Base-by-base conservation (phyloP, 192 early-diverging fungal genomes). In the Coemansia sp. region DNA sequence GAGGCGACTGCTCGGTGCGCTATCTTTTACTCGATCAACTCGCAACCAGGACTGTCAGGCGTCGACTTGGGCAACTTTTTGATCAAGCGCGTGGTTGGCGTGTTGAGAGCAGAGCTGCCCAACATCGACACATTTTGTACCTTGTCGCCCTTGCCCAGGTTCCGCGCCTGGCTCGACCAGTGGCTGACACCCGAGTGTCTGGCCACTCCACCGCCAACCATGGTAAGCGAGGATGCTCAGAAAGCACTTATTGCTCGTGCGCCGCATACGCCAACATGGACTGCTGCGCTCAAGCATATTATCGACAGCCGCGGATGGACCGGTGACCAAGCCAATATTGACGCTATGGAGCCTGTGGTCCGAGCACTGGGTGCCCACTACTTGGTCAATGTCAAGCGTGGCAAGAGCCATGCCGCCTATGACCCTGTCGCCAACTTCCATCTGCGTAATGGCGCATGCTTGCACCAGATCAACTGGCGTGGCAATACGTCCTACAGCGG, bases 361-460 rank as follows among this genome's bases (percentile, higher is more conserved):
- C 60, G 72, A 15, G 47, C 72, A 7, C 70, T 85, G 38, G 78
- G 78, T 18, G 83, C 83, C 3, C 70, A 85, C 70, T 85, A 85
- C 57, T 55, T 86, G 20, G 47, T 76, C 7, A 71, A 71, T 33
- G 52, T 44, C 9, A 83, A 86, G 63, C 75, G 80, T 0, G 72
- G 77, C 57, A 51, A 27, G 36, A 76, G 88, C 8, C 72, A 77
- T 38, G 65, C 86, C 29, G 95, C 94, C 1, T 71, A 91, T 16
- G 96, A 98, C 79, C 95, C 96, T 0, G 96, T 98, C 66, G 95
- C 94, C 24, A 97, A 98, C 79, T 98, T 98, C 67, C 97, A 98
- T 69, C 75, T 97, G 57, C 90, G 97, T 29, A 98, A 98, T 72
- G 97, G 97, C 8, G 95, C 96, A 0, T 94, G 92, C 69, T 87